phyloP scores from a whole-genome alignment of 2,329 filamentous ascomycete genomes.

The Thelonectria rubi region DNA sequence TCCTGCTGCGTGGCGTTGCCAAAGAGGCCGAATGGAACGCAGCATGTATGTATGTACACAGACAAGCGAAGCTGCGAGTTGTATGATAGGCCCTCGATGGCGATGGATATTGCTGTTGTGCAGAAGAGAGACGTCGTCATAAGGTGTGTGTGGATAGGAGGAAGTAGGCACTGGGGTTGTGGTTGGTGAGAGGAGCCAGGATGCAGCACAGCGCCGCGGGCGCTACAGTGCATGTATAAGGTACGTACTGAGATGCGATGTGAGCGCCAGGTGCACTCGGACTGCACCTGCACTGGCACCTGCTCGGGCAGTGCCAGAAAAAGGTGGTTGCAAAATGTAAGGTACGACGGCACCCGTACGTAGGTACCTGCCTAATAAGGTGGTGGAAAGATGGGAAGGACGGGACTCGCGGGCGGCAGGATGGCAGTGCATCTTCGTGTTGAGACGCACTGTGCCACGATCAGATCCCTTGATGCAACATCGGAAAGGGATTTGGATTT shows the following conservation, averaged over 20 bases:
- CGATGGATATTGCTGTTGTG: neutral
- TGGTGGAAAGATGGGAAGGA: neutral
- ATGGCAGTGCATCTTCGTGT: neutral
- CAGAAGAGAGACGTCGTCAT: neutral
- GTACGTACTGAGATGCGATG: no score
- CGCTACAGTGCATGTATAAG: no score
- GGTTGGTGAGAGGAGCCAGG: neutral
- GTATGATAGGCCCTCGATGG: neutral
- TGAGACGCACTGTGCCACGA: neutral
- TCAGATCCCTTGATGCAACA: constrained; percentile 4
- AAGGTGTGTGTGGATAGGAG: neutral
- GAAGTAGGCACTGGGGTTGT: neutral
- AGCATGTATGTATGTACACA: neutral
- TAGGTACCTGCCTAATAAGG: neutral
- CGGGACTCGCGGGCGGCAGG: neutral
- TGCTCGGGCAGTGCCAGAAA: neutral
- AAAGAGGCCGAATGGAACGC: neutral
- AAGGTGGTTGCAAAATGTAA: neutral
- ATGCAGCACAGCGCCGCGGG: no score
- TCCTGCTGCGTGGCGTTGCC: neutral
- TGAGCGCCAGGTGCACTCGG: no score
- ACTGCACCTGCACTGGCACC: no score
- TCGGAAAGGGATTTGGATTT: neutral
- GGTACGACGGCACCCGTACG: neutral
- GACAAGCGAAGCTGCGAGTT: no score